phyloP scores from a whole-genome alignment of 495 filamentous ascomycete species.

The Penicillium bialowiezense region DNA sequence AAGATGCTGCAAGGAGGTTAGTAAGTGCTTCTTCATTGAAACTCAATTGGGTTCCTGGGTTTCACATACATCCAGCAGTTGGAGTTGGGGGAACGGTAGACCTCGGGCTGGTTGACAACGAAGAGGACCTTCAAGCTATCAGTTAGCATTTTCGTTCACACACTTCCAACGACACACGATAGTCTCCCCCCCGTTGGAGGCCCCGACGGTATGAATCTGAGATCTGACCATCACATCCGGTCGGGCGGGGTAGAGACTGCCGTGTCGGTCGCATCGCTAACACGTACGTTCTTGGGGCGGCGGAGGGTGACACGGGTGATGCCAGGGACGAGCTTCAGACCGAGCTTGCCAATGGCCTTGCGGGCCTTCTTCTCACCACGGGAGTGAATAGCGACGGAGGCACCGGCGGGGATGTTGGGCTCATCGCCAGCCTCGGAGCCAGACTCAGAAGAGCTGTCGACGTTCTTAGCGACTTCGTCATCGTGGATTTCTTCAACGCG shows the following conservation, averaged over 20 bases:
- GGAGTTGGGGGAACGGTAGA: slow-evolving; percentile 96
- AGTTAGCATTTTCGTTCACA: slow-evolving; percentile 2
- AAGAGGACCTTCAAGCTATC: slow-evolving; percentile 76
- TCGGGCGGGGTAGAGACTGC: neutral
- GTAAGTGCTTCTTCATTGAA: slow-evolving; percentile 4
- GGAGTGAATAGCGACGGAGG: slow-evolving; percentile 86
- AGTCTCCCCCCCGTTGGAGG: neutral
- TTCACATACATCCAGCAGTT: slow-evolving; percentile 95
- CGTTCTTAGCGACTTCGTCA: slow-evolving; percentile 72
- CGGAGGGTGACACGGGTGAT: slow-evolving; percentile 98
- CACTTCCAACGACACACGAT: neutral
- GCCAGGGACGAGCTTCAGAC: slow-evolving; percentile 90
- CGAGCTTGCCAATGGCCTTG: slow-evolving; percentile 97
- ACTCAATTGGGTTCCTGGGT: neutral
- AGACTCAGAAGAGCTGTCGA: slow-evolving; percentile 69
- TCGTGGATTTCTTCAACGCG: slow-evolving; percentile 96
- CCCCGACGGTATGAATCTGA: neutral
- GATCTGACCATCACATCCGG: neutral
- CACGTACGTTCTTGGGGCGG: slow-evolving; percentile 90
- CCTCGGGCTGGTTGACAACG: slow-evolving; percentile 98
- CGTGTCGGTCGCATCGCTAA: slow-evolving; percentile 9
- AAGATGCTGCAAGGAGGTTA: slow-evolving; percentile 71
- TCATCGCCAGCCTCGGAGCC: slow-evolving; percentile 72
- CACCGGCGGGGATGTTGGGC: slow-evolving; percentile 76
- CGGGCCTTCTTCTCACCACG: slow-evolving; percentile 99